These are phyloP conservation scores for Moesziomyces aphidis DNA, from an alignment of 1,284 basidiomycete genomes.

Conservation along the genomic window DNA sequence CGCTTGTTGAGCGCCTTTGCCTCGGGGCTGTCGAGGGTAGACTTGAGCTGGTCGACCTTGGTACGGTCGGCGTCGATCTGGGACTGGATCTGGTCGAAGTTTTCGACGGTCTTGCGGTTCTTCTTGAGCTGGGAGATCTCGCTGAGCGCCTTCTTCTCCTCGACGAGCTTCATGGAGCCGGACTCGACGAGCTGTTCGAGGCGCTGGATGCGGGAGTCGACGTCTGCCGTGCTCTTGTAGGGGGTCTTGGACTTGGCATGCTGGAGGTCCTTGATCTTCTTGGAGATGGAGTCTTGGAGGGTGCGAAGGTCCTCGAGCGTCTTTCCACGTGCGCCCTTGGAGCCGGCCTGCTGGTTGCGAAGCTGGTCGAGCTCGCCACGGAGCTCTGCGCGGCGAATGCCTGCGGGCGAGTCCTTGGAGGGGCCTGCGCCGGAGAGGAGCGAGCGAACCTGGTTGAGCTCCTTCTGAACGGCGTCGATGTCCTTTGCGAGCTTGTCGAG, in stretches of 20 bases:
- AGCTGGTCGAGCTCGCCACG: slow-evolving; percentile 85
- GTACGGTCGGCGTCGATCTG: slow-evolving; percentile 84
- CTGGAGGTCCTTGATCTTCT: slow-evolving; percentile 93
- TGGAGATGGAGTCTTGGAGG: slow-evolving; percentile 82
- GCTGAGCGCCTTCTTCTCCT: slow-evolving; percentile 92
- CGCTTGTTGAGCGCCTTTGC: slow-evolving; percentile 83
- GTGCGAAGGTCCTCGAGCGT: slow-evolving; percentile 84
- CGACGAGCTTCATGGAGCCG: slow-evolving; percentile 90
- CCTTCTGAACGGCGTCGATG: slow-evolving; percentile 59
- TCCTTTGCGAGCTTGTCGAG: slow-evolving; percentile 62
- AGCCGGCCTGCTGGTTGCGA: slow-evolving; percentile 82
- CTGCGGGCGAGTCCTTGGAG: slow-evolving; percentile 70
- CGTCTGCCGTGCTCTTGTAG: slow-evolving; percentile 88
- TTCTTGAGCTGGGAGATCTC: slow-evolving; percentile 80
- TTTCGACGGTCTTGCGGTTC: slow-evolving; percentile 58
- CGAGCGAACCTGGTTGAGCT: slow-evolving; percentile 76
- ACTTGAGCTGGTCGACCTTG: slow-evolving; percentile 81
- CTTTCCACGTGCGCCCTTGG: slow-evolving; percentile 81
- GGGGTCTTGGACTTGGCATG: slow-evolving; percentile 81
- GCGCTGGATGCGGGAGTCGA: slow-evolving; percentile 82
- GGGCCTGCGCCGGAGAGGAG: slow-evolving; percentile 69
- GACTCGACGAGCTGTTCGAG: slow-evolving; percentile 87
- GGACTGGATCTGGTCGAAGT: slow-evolving; percentile 73
- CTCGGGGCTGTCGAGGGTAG: slow-evolving; percentile 91
- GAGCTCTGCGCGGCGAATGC: slow-evolving; percentile 80